phyloP scores from a whole-genome alignment of 139 green algal genomes.

The Chlorella sorokiniana region DNA sequence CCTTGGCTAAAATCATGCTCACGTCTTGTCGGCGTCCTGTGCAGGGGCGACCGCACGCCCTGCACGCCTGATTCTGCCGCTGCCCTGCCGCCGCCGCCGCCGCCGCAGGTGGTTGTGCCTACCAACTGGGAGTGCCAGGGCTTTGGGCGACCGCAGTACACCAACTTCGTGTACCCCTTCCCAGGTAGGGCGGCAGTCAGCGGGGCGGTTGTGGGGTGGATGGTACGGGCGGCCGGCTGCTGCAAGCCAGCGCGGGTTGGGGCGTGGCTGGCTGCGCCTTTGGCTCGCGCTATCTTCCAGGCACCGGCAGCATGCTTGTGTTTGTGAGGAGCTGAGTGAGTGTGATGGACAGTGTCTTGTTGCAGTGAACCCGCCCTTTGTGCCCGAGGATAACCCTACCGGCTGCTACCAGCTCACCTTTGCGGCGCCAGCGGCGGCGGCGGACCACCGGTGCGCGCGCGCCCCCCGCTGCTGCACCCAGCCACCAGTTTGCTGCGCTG shows the following conservation, averaged over 20 bases:
- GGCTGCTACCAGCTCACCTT: slow-evolving; percentile 88
- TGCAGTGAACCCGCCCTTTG: slow-evolving; percentile 78
- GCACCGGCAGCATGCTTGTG: not conserved
- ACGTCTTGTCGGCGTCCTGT: not conserved
- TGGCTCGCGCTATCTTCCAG: not conserved
- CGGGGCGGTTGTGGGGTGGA: too few species aligned
- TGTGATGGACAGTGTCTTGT: too few species aligned
- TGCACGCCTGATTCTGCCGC: too few species aligned
- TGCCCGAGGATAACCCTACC: slow-evolving; percentile 90
- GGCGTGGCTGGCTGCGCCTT: not conserved
- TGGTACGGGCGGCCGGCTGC: too few species aligned
- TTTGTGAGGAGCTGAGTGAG: not conserved
- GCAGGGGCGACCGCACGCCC: not conserved
- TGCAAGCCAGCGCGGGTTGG: not conserved
- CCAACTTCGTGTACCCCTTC: slow-evolving; percentile 96
- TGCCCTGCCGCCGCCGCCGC: not conserved
- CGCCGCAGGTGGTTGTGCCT: slow-evolving; percentile 79
- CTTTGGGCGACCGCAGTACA: slow-evolving; percentile 90
- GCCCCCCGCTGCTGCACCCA: too few species aligned
- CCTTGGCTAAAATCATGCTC: not conserved
- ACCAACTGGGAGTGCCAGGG: slow-evolving; percentile 90
- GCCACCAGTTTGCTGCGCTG: too few species aligned
- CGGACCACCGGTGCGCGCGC: not conserved
- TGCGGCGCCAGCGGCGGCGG: slow-evolving; percentile 38
- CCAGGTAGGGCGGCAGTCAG: slow-evolving; percentile 30